Percentiles rank a stretch among this genome's conserved stretches.
Conservation (phyloP, 441 rosid species). For the Croton setiger region DNA sequence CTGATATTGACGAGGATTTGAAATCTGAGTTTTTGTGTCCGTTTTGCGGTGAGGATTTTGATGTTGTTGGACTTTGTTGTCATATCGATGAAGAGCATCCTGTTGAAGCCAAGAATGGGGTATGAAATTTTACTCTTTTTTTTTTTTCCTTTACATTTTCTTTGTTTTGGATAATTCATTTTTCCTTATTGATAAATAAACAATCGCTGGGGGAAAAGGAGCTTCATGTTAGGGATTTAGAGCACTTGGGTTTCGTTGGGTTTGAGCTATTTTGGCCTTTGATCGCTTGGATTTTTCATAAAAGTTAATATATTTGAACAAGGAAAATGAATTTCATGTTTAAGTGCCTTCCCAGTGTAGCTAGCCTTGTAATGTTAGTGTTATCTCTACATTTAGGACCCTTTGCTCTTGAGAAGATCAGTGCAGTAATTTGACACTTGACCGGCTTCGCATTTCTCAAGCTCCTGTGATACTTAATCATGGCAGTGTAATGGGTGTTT, state of each 20-base stretch:
- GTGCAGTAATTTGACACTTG: background rate
- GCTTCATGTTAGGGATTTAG: background rate
- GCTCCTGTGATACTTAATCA: background rate
- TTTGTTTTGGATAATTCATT: background rate
- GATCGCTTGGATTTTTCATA: background rate
- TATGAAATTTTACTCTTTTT: conserved; percentile 14
- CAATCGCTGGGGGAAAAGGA: background rate
- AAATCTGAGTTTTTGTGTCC: conserved; percentile 70
- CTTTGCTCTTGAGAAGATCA: background rate
- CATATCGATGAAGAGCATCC: conserved; percentile 85
- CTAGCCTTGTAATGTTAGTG: background rate
- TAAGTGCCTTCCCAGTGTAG: no score
- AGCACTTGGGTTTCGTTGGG: background rate
- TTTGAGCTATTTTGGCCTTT: background rate
- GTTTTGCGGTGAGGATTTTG: conserved; percentile 75
- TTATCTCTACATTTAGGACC: background rate
- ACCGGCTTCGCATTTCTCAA: background rate
- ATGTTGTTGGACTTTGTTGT: conserved; percentile 77
- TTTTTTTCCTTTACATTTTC: background rate
- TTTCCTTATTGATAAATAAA: background rate
- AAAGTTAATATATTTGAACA: no score
- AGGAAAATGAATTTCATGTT: no score
- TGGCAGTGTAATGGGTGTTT: background rate
- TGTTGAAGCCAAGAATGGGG: conserved; percentile 71
- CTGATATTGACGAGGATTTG: conserved; percentile 49